phyloP scores from a whole-genome alignment of 345 rosid species.

The Sapria himalayana region DNA sequence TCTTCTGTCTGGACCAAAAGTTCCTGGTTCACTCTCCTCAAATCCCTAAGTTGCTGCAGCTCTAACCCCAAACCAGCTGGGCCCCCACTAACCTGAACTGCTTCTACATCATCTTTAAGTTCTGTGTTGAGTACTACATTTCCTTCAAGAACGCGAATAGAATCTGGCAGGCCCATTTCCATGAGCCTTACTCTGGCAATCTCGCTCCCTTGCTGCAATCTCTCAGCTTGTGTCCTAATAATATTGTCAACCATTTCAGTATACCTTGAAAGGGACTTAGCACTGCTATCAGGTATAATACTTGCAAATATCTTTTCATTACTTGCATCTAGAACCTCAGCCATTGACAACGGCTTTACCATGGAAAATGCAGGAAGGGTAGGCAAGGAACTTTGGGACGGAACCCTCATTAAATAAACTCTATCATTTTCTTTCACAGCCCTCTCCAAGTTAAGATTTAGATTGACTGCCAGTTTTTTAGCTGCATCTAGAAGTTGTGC shows the following conservation, averaged over 20 bases:
- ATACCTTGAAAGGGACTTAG: constrained; percentile 93
- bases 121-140: constrained; percentile 38
- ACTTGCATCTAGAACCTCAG: constrained; percentile 81
- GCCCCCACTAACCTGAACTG: constrained; percentile 82
- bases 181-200: constrained; percentile 78
- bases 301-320: constrained; percentile 84
- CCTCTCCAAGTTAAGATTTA: constrained; percentile 62
- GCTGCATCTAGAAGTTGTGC: constrained; percentile 74
- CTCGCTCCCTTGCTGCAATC: constrained; percentile 90
- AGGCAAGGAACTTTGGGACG: constrained; percentile 57
- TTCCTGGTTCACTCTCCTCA: constrained; percentile 85
- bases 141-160: constrained; percentile 87
- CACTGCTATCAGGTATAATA: constrained; percentile 93
- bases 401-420: constrained; percentile 96
- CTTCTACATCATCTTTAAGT: constrained; percentile 88
- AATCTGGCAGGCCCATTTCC: constrained; percentile 99
- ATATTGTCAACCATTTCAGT: constrained; percentile 95
- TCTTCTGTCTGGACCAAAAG: constrained; percentile 82
- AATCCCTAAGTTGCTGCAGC: constrained; percentile 78
- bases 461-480: constrained; percentile 52
- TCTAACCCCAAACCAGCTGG: constrained; percentile 88
- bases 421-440: constrained; percentile 96
- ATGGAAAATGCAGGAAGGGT: constrained; percentile 69
- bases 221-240: constrained; percentile 86
- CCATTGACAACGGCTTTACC: constrained; percentile 86